A percentile compares a stretch with the other conserved stretches of the same genome.
These are phyloP conservation scores for Wickerhamomyces rabaulensis DNA, from an alignment of 805 yeast species.

Conservation along the genomic window DNA sequence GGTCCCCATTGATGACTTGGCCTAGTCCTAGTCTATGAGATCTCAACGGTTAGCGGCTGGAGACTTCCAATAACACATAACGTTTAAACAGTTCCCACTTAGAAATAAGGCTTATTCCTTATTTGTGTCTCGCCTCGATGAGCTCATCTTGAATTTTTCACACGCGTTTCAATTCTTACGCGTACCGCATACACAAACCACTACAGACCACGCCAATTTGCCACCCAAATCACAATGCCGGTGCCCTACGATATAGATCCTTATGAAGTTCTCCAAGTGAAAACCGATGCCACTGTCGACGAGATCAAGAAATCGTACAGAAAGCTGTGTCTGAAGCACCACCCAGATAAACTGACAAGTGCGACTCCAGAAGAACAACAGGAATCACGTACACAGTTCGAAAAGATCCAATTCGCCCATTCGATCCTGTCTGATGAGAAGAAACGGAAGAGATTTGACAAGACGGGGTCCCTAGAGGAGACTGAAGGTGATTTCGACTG, in stretches of 20 bases:
- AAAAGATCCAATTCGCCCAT: constrained; percentile 71
- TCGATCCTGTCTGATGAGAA: constrained; percentile 55
- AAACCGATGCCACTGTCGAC: constrained; percentile 35
- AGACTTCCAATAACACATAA: no score
- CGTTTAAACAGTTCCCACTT: no score
- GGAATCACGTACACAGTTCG: constrained; percentile 42
- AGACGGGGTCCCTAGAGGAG: constrained; percentile 59
- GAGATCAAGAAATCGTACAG: constrained; percentile 67
- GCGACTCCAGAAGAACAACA: constrained; percentile 27
- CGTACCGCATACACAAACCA: background rate
- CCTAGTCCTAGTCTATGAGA: no score
- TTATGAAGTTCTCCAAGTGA: constrained; percentile 46
- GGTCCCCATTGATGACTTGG: no score
- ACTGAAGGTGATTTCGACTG: constrained; percentile 42
- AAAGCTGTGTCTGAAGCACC: constrained; percentile 54
- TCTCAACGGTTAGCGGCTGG: no score
- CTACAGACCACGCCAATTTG: background rate
- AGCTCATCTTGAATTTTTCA: background rate
- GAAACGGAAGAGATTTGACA: constrained; percentile 55
- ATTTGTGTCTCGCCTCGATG: no score
- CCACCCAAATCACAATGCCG: background rate
- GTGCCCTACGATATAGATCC: constrained; percentile 46
- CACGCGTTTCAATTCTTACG: background rate
- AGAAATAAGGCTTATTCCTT: no score
- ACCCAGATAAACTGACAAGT: constrained; percentile 63